Evolutionary conservation across 83 land plant genomes (phyloP).

Genomic region (Picea engelmannii): DNA sequence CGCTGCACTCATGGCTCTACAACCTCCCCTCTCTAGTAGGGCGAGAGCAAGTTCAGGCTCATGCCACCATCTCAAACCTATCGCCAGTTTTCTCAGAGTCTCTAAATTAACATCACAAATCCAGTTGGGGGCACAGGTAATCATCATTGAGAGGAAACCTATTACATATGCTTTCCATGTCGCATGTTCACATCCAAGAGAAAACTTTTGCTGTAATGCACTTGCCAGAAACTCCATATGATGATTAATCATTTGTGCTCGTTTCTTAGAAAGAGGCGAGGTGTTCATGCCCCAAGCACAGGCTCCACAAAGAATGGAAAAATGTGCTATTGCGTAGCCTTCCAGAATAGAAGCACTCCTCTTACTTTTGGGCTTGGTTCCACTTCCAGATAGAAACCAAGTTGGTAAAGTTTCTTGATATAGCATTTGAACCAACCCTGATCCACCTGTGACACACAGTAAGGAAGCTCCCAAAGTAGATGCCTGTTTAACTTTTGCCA

Average conservation of each 20-base stretch:
- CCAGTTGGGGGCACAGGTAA: slow-evolving; percentile 68
- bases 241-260: slow-evolving; percentile 31
- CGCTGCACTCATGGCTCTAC: slow-evolving; percentile 46
- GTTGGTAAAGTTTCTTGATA: slow-evolving; percentile 73
- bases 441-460: slow-evolving; percentile 63
- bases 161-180: slow-evolving; percentile 81
- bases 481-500: slow-evolving; percentile 53
- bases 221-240: slow-evolving; percentile 72
- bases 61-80: slow-evolving; percentile 73
- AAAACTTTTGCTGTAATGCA: slow-evolving; percentile 60
- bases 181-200: slow-evolving; percentile 60
- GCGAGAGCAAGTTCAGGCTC: slow-evolving; percentile 76
- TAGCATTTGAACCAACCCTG: slow-evolving; percentile 56
- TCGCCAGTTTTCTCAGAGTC: slow-evolving; percentile 53
- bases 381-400: slow-evolving; percentile 51
- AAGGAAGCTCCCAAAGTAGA: slow-evolving; percentile 66
- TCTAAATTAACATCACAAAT: slow-evolving; percentile 54
- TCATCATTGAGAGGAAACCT: slow-evolving; percentile 59
- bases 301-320: slow-evolving; percentile 54
- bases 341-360: slow-evolving; percentile 39
- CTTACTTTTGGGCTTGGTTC: slow-evolving; percentile 20
- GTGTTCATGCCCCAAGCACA: slow-evolving; percentile 59
- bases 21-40: slow-evolving; percentile 72
- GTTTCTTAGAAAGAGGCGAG: slow-evolving; percentile 19
- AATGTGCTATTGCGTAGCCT: slow-evolving; percentile 76